Conservation (phyloP, 1,284 basidiomycete species). For the Cryptococcus sp. region DNA sequence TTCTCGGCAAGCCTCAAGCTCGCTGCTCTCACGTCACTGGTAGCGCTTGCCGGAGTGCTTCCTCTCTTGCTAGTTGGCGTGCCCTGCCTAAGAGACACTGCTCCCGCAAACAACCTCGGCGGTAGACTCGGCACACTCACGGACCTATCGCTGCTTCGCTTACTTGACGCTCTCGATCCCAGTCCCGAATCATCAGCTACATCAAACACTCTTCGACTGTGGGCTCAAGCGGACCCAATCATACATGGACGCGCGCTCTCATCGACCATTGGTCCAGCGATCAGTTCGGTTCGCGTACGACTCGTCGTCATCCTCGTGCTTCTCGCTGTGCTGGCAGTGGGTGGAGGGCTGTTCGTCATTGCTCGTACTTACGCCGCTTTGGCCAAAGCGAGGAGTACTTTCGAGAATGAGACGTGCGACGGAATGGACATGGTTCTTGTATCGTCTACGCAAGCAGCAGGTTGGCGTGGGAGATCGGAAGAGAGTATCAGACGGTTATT, state of each 20-base stretch:
- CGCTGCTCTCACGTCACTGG: constrained; percentile 64
- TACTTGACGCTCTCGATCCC: constrained; percentile 65
- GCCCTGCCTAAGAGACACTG: constrained; percentile 66
- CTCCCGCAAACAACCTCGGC: constrained; percentile 56
- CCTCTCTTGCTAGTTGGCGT: constrained; percentile 69
- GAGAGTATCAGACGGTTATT: constrained; percentile 23
- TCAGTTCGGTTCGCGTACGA: constrained; percentile 56
- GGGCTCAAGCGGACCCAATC: not conserved
- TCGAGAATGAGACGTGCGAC: constrained; percentile 65
- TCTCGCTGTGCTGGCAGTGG: constrained; percentile 61
- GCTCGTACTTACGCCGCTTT: constrained; percentile 64
- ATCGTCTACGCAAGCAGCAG: constrained; percentile 61
- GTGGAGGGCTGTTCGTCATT: constrained; percentile 69
- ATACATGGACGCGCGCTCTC: constrained; percentile 18
- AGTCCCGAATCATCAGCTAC: constrained; percentile 53
- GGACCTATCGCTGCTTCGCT: constrained; percentile 70
- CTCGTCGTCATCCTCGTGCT: constrained; percentile 68
- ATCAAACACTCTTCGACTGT: constrained; percentile 9
- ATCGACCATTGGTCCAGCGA: constrained; percentile 54
- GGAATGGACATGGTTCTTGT: constrained; percentile 68
- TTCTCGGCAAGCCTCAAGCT: constrained; percentile 67
- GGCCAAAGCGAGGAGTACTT: constrained; percentile 61
- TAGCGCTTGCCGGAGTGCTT: constrained; percentile 67
- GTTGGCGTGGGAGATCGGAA: constrained; percentile 71
- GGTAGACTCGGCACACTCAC: constrained; percentile 69